These are phyloP conservation scores for Agrocybe praecox DNA, from an alignment of 768 basidiomycete species.

Conservation along the genomic window DNA sequence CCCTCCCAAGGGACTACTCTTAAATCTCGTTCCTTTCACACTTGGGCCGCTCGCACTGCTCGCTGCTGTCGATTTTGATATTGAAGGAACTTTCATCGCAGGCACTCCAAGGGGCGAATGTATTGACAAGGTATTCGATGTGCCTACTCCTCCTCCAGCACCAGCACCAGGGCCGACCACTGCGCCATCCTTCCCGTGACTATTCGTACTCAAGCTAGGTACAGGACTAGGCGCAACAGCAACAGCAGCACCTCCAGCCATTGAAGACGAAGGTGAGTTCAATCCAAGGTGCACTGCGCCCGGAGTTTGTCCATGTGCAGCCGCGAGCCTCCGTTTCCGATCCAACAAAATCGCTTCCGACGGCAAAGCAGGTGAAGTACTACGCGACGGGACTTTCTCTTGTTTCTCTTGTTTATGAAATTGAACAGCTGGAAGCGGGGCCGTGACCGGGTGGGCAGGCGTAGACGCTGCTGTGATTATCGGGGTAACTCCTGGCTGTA, in stretches of 20 bases:
- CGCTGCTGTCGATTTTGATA: constrained; percentile 1
- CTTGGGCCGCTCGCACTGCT: constrained; percentile 8
- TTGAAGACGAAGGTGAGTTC: not conserved
- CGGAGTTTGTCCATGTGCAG: constrained; percentile 9
- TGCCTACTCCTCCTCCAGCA: too few relatives aligned
- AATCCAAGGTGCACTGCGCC: not conserved
- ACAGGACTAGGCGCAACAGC: constrained; percentile 10
- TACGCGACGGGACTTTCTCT: constrained; percentile 9
- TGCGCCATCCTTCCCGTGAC: too few relatives aligned
- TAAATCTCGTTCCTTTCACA: constrained; percentile 62
- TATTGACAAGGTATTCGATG: not conserved
- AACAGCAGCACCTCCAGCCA: not conserved
- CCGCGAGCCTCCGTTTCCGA: constrained; percentile 56
- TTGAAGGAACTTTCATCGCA: not conserved
- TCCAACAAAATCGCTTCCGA: constrained; percentile 71
- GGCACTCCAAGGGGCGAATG: too few relatives aligned
- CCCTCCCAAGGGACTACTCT: constrained; percentile 67
- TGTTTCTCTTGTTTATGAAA: constrained; percentile 1
- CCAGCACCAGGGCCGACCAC: too few relatives aligned
- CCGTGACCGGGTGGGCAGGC: not conserved
- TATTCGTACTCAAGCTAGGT: not conserved
- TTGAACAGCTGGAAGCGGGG: not conserved
- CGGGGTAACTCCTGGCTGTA: not conserved
- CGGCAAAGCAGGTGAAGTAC: constrained; percentile 51
- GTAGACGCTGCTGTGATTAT: not conserved